Percentiles rank a stretch among this genome's conserved stretches.
Evolutionary conservation across 495 filamentous ascomycete genomes (phyloP).

Genomic region (Immersiella caudata): DNA sequence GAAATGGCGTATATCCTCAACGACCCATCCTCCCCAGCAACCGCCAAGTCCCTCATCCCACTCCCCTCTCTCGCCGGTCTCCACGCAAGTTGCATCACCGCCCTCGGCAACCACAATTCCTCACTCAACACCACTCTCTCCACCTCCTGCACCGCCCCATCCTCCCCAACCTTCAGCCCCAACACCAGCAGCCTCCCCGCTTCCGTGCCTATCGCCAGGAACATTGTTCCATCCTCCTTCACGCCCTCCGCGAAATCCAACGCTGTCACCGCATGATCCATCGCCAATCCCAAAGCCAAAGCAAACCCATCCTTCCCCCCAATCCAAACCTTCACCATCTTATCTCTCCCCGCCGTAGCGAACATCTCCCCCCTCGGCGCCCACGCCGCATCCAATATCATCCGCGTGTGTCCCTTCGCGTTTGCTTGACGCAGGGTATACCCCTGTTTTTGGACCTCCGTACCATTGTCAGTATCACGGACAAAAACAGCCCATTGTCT

Average conservation of each 20-base stretch:
- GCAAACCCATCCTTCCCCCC: conserved; percentile 38
- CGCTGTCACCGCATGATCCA: conserved; percentile 68
- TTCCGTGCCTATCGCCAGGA: conserved; percentile 72
- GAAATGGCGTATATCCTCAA: conserved; percentile 69
- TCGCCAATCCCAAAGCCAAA: conserved; percentile 26
- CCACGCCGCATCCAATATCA: conserved; percentile 89
- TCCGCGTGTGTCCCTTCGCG: conserved; percentile 83
- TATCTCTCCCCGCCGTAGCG: conserved; percentile 87
- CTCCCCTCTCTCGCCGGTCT: conserved; percentile 53
- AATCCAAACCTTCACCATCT: conserved; percentile 78
- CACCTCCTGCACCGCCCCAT: conserved; percentile 48
- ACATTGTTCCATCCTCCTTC: conserved; percentile 43
- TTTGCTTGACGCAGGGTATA: conserved; percentile 65
- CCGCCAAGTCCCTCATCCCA: conserved; percentile 60
- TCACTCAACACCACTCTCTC: conserved; percentile 48
- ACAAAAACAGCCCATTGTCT: conserved; percentile 82
- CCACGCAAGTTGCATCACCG: conserved; percentile 78
- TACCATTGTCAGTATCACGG: neutral
- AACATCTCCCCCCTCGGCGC: conserved; percentile 64
- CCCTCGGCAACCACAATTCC: conserved; percentile 64
- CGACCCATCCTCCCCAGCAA: conserved; percentile 83
- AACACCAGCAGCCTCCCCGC: conserved; percentile 55
- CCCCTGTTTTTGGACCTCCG: conserved; percentile 42
- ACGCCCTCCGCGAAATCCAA: conserved; percentile 62
- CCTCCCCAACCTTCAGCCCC: conserved; percentile 36